Percentiles rank a stretch among this genome's conserved stretches.
phyloP scores from a whole-genome alignment of 1,139 yeast genomes.

The Nakaseomyces nivariensis region DNA sequence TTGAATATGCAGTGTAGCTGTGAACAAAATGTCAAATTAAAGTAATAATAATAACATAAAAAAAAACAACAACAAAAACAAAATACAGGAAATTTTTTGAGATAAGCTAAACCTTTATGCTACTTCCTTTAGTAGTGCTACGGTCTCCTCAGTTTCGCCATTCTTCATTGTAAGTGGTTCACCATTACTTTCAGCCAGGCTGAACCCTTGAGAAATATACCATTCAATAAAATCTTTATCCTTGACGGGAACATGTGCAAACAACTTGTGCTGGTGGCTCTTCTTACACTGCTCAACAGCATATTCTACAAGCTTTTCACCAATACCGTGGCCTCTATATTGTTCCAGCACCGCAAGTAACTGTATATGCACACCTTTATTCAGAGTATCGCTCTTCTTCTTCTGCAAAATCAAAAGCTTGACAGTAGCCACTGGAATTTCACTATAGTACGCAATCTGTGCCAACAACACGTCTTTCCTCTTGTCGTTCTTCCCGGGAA shows the following conservation, averaged over 20 bases:
- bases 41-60: no score
- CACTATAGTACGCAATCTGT: slow-evolving; percentile 45
- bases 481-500: slow-evolving; percentile 8
- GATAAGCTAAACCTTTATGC: background rate
- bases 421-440: slow-evolving; percentile 67
- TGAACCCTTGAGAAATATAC: slow-evolving; percentile 49
- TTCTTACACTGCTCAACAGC: slow-evolving; percentile 46
- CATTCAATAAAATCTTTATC: slow-evolving; percentile 41
- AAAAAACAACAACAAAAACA: background rate
- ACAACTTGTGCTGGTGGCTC: slow-evolving; percentile 44
- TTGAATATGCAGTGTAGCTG: no score
- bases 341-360: slow-evolving; percentile 55
- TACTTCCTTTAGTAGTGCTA: background rate
- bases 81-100: background rate
- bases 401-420: slow-evolving; percentile 37
- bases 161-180: background rate
- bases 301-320: slow-evolving; percentile 44
- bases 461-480: slow-evolving; percentile 10
- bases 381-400: slow-evolving; percentile 29
- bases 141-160: background rate
- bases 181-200: slow-evolving; percentile 1
- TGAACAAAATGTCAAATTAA: no score
- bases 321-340: slow-evolving; percentile 52
- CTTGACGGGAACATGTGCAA: slow-evolving; percentile 46
- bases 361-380: slow-evolving; percentile 49